Evolutionary conservation across 192 early-diverging fungal genomes (phyloP), one percentile per base, ranked within the genome.

Genomic region (Backusella tarrabulga): DNA sequence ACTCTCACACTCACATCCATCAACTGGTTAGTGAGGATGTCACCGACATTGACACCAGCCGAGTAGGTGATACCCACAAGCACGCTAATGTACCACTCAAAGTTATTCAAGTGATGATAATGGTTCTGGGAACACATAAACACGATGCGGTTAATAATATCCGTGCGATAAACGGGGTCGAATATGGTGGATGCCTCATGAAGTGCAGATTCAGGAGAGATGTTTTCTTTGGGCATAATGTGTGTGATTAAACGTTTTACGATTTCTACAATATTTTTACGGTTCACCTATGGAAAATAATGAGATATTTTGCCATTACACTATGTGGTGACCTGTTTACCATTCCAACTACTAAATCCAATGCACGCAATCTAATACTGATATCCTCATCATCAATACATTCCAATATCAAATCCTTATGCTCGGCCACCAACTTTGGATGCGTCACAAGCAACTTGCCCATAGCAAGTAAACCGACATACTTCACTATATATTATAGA

Each of bases 41-140:
- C 83, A 0, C 93, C 95, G 6, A 94, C 93, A 75, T 90, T 91
- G 2, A 95, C 92, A 44, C 93, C 93, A 14, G 92, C 82, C 5
- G 94, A 83, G 44, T 93, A 90, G 0, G 92, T 93, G 9, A 98
- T 85, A 63, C 93, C 93, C 2, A 92, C 90, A 34, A 98, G 88
- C 0, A 94, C 88, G 2, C 89, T 86, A 40, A 98, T 87, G 77
- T 98, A 98, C 98, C 98, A 99, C 80, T 98, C 95, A 87, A 98
- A 98, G 79, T 97, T 93, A 19, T 89, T 85, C 36, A 98, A 87
- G 77, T 96, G 90, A 21, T 86, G 88, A 74, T 97, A 99, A 7
- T 92, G 92, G 81, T 96, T 90, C 63, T 90, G 90, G 9, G 91
- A 90, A 81, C 96, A 97, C 76, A 98, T 93, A 67, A 80, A 81